These are phyloP conservation scores for Ensete ventricosum DNA, from an alignment of 176 grass and related monocot genomes.

Conservation along the genomic window DNA sequence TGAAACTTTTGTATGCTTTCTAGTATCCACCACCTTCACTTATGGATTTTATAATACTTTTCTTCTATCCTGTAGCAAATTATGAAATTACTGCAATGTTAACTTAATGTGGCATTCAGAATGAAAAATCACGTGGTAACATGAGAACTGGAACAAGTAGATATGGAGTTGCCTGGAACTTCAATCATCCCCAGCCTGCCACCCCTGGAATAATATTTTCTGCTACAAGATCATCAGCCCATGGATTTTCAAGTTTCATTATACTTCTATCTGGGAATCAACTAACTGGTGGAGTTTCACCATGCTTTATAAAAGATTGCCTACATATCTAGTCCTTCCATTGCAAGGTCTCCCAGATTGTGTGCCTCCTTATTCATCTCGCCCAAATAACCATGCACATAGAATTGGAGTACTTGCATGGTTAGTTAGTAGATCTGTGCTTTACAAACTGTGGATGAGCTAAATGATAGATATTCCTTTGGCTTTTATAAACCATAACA, in stretches of 20 bases:
- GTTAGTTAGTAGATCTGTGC: constrained; percentile 11
- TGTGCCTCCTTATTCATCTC: constrained; percentile 11
- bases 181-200: constrained; percentile 22
- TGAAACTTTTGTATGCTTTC: not conserved
- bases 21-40: not conserved
- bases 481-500: too few relatives aligned
- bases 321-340: constrained; percentile 4
- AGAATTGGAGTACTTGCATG: constrained; percentile 17
- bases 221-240: not conserved
- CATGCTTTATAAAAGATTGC: constrained; percentile 13
- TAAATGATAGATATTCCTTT: not conserved
- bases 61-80: not conserved
- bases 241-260: constrained; percentile 11
- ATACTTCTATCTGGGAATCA: not conserved
- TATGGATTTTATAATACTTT: not conserved
- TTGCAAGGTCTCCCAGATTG: constrained; percentile 2
- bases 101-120: constrained; percentile 8
- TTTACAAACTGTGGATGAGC: not conserved
- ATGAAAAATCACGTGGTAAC: constrained; percentile 23
- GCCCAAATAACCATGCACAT: not conserved
- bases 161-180: constrained; percentile 25
- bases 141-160: constrained; percentile 21
- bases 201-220: constrained; percentile 4
- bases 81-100: not conserved
- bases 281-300: constrained; percentile 11